These are phyloP conservation scores for Erigeron canadensis DNA, from an alignment of 129 eudicot genomes.

Conservation along the genomic window DNA sequence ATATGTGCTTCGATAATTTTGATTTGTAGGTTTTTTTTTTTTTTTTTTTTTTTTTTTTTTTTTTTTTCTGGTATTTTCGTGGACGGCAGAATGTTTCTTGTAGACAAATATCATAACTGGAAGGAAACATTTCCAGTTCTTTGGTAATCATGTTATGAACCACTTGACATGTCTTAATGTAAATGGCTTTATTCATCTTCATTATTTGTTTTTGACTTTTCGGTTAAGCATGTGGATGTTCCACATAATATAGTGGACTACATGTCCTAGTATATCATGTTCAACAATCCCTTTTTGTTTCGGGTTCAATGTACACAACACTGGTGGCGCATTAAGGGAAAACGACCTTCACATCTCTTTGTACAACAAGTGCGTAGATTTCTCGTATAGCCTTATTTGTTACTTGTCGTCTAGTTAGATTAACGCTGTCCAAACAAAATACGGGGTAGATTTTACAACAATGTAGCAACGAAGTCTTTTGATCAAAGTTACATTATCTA, in stretches of 20 bases:
- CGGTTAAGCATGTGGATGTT: slow-evolving; percentile 3
- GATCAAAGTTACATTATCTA: no score
- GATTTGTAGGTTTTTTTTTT: slow-evolving; percentile 6
- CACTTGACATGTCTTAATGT: slow-evolving; percentile 32
- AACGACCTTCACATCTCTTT: neutral
- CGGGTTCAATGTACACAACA: slow-evolving; percentile 18
- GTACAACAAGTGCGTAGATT: neutral
- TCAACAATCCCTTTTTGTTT: neutral
- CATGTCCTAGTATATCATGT: slow-evolving; percentile 21
- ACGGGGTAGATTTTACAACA: neutral
- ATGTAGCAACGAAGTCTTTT: neutral
- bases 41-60: no score
- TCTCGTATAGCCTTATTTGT: neutral
- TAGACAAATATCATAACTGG: slow-evolving; percentile 33
- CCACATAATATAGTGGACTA: slow-evolving; percentile 20
- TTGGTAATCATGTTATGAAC: slow-evolving; percentile 29
- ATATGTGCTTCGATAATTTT: slow-evolving; percentile 35
- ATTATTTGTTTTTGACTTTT: slow-evolving; percentile 26
- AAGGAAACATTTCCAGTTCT: slow-evolving; percentile 28
- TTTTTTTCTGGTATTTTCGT: slow-evolving; percentile 2
- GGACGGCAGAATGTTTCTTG: slow-evolving; percentile 18
- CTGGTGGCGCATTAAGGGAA: neutral
- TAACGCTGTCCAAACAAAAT: neutral
- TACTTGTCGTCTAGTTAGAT: neutral
- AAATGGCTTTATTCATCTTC: slow-evolving; percentile 32